Conservation (phyloP, 192 early-diverging fungal species). For the Tieghemiomyces parasiticus region DNA sequence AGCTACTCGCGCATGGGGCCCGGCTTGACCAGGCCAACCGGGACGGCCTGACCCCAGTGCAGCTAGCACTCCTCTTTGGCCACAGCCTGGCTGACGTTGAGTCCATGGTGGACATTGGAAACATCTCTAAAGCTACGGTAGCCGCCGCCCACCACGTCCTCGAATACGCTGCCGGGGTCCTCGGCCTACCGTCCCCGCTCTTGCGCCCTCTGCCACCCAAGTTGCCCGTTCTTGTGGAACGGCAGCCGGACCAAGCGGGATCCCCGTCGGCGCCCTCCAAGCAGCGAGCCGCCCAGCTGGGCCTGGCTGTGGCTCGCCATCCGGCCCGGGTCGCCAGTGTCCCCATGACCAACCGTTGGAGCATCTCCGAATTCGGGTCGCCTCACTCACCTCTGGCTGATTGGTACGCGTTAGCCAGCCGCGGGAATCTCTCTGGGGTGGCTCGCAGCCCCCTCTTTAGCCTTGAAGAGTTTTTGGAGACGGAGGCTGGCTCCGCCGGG, state of each 20-base stretch:
- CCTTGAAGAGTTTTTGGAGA: not conserved
- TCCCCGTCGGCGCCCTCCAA: too few relatives aligned
- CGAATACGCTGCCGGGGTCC: not conserved
- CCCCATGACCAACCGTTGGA: not conserved
- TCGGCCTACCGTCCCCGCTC: constrained; percentile 1
- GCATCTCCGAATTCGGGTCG: not conserved
- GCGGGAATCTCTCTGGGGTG: not conserved
- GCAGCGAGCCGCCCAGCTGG: too few relatives aligned
- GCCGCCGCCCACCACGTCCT: not conserved
- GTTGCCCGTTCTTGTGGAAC: too few relatives aligned
- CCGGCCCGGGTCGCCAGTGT: not conserved
- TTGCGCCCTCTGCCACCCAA: not conserved
- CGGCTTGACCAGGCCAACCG: not conserved
- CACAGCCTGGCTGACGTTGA: constrained; percentile 8
- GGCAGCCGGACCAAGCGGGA: too few relatives aligned
- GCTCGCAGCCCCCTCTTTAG: not conserved
- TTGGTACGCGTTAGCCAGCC: not conserved
- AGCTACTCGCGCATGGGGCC: constrained; percentile 1
- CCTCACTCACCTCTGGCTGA: too few relatives aligned
- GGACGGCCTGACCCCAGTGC: not conserved
- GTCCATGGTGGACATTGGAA: not conserved
- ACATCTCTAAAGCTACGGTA: not conserved
- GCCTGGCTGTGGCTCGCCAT: not conserved
- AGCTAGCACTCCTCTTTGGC: constrained; percentile 8
- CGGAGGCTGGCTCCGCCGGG: not conserved